Evolutionary conservation across 345 rosid genomes (phyloP), one percentile per base, ranked within the genome.

Genomic region (Clarkia xantiana): DNA sequence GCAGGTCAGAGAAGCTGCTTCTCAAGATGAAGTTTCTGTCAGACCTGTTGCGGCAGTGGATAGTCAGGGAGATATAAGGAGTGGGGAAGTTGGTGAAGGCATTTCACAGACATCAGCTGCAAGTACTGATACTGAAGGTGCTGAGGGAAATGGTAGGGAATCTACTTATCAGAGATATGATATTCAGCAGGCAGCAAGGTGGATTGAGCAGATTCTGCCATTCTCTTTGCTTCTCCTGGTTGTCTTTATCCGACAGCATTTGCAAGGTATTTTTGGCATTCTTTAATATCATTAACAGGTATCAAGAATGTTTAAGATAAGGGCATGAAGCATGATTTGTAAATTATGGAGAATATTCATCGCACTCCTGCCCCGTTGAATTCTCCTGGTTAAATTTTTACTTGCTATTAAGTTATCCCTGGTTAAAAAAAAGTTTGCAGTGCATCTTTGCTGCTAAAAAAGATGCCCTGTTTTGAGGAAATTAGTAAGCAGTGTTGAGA

Each of bases 151-250:
- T 45, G 74, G 65, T 54, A 72, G 94, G 60, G 96, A 91, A 64
- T 82, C 99, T 11, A 76, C 95, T 39, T 82, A 87, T 63, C 99
- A 87, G 72, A 84, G 99, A 70, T 93, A 93, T 66, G 99, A 93
- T 65, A 93, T 93, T 61, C 99, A 87, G 77, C 96, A 93, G 62
- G 95, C 96, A 63, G 96, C 99, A 0, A 78, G 99, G 57, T 93
- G 94, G 96, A 76, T 93, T 55, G 99, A 93, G 76, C 99, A 93
- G 68, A 76, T 87, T 54, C 91, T 93, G 25, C 99, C 99, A 6
- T 93, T 93, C 45, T 87, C 95, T 54, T 67, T 93, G 80, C 99
- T 93, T 70, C 86, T 93, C 19, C 63, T 93, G 77, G 94, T 93
- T 34, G 96, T 87, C 60, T 93, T 93, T 66, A 93, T 93, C 59